These are phyloP conservation scores for Conticribra weissflogii DNA, from an alignment of 108 stramenopile species.

Conservation along the genomic window DNA sequence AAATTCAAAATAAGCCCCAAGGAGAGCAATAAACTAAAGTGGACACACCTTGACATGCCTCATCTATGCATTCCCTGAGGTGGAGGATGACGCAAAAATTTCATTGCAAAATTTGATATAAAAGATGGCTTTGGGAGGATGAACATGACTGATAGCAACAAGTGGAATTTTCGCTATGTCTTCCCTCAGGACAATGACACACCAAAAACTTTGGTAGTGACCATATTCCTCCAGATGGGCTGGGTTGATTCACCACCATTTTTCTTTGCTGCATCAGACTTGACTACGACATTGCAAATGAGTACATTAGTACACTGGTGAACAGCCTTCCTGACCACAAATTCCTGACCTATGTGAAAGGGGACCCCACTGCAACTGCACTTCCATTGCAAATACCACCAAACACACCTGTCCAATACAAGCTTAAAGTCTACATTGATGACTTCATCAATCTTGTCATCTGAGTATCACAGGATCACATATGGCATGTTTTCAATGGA, in stretches of 20 bases:
- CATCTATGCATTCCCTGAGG: background rate
- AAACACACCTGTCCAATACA: background rate
- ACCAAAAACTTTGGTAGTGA: constrained; percentile 20
- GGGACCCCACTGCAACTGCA: background rate
- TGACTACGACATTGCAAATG: background rate
- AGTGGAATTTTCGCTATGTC: background rate
- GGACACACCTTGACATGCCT: background rate
- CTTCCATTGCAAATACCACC: background rate
- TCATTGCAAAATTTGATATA: constrained; percentile 8
- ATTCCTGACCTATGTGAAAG: background rate
- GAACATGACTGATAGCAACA: background rate
- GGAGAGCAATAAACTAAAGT: background rate
- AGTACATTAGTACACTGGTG: background rate
- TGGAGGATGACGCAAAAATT: background rate
- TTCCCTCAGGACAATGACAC: constrained; percentile 65
- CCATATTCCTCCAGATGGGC: background rate
- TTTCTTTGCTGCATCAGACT: background rate
- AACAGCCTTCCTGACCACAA: background rate
- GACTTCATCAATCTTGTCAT: constrained; percentile 38
- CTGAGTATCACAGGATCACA: constrained; percentile 23
- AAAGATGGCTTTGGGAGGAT: background rate
- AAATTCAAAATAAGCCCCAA: background rate
- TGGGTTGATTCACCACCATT: background rate
- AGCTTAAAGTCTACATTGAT: constrained; percentile 50
- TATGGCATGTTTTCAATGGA: background rate